Percentiles rank a stretch among this genome's conserved stretches.
These are phyloP conservation scores for Hypholoma fasciculare DNA, from an alignment of 768 basidiomycete genomes.

Conservation along the genomic window DNA sequence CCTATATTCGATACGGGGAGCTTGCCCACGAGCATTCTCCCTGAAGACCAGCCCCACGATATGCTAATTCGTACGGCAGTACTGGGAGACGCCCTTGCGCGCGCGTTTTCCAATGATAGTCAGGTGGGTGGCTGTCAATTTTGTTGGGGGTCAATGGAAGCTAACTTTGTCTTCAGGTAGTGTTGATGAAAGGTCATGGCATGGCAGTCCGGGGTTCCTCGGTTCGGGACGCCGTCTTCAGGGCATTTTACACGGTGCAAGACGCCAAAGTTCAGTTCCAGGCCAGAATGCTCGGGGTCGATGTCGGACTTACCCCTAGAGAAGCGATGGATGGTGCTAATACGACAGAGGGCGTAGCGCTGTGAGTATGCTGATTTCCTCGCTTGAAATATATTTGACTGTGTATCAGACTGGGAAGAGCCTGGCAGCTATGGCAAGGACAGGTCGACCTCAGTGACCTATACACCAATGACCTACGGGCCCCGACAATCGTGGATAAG, in stretches of 20 bases:
- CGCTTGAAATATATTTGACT: background rate
- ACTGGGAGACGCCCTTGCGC: slow-evolving; percentile 18
- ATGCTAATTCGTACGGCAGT: slow-evolving; percentile 18
- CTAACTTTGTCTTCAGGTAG: background rate
- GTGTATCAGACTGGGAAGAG: slow-evolving; percentile 11
- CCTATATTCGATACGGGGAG: slow-evolving; percentile 17
- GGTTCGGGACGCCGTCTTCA: slow-evolving; percentile 19
- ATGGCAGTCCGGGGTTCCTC: slow-evolving; percentile 20
- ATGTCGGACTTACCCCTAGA: slow-evolving; percentile 14
- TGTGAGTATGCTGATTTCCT: slow-evolving; percentile 5
- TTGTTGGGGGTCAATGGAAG: slow-evolving; percentile 2
- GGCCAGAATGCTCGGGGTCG: slow-evolving; percentile 14
- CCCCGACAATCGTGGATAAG: background rate
- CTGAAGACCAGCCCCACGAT: slow-evolving; percentile 17
- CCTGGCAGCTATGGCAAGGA: slow-evolving; percentile 18
- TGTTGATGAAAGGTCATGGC: slow-evolving; percentile 18
- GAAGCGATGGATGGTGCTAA: slow-evolving; percentile 18
- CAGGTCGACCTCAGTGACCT: slow-evolving; percentile 13
- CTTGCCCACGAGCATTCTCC: slow-evolving; percentile 16
- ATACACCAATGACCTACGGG: slow-evolving; percentile 20
- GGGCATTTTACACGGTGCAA: slow-evolving; percentile 19
- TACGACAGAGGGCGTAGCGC: slow-evolving; percentile 17
- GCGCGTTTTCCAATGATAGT: slow-evolving; percentile 11
- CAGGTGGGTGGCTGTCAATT: background rate
- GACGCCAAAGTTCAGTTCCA: slow-evolving; percentile 18